Evolutionary conservation across 1,284 basidiomycete genomes (phyloP).

Genomic region (Gymnopus androsaceus): DNA sequence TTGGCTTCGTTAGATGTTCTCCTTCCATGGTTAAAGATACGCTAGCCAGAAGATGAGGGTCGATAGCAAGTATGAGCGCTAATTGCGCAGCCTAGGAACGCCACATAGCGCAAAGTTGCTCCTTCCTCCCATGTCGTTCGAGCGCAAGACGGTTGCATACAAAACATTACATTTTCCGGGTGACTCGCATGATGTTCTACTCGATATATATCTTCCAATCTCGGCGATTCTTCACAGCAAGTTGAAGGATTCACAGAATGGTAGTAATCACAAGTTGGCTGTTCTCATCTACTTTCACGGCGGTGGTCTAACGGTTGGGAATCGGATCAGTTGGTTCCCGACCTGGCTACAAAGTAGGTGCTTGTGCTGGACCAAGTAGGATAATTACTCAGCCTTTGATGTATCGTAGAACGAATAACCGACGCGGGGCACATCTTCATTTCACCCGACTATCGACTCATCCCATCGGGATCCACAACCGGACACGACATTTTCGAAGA

Average conservation of each 20-base stretch:
- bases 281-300: slow-evolving; percentile 16
- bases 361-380: neutral
- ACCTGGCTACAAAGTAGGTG: slow-evolving; percentile 14
- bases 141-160: neutral
- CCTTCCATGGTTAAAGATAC: neutral
- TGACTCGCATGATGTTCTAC: neutral
- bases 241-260: too few species aligned
- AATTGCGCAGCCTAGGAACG: too few species aligned
- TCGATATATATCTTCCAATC: neutral
- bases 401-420: slow-evolving; percentile 12
- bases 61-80: too few species aligned
- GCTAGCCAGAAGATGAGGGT: too few species aligned
- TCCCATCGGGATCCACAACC: slow-evolving; percentile 15
- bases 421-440: slow-evolving; percentile 15
- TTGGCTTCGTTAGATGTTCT: slow-evolving; percentile 44
- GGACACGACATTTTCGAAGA: slow-evolving; percentile 18
- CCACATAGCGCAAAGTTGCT: too few species aligned
- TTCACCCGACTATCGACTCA: slow-evolving; percentile 14
- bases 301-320: slow-evolving; percentile 15
- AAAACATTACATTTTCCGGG: neutral
- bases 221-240: too few species aligned
- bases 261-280: too few species aligned
- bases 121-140: neutral
- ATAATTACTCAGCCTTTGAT: too few species aligned
- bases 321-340: slow-evolving; percentile 16